A percentile compares a stretch with the other conserved stretches of the same genome.
phyloP scores from a whole-genome alignment of 2,329 filamentous ascomycete genomes.

The Botrytis deweyae region DNA sequence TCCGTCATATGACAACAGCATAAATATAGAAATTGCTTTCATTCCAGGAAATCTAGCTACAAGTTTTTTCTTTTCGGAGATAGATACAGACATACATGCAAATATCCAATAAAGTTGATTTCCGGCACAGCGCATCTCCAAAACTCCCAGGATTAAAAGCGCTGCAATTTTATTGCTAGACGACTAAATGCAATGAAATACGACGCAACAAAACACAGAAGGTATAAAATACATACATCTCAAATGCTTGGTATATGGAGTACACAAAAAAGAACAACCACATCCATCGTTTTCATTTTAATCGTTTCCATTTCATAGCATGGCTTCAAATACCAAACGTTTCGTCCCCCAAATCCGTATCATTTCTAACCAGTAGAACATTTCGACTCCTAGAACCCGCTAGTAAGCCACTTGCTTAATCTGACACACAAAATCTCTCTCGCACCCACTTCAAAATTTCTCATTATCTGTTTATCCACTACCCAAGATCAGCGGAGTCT shows the following conservation, averaged over 20 bases:
- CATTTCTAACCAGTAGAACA: not conserved
- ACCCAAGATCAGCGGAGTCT: constrained; percentile 11
- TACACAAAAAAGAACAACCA: not conserved
- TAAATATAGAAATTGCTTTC: not conserved
- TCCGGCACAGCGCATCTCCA: not conserved
- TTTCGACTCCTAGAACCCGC: not conserved
- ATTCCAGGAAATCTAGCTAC: not conserved
- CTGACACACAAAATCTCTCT: not conserved
- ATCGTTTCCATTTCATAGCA: not conserved
- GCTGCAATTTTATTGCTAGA: not conserved
- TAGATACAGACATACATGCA: not conserved
- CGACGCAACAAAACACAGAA: not conserved
- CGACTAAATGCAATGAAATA: not conserved
- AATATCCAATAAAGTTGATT: not conserved
- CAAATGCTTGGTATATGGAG: constrained; percentile 1
- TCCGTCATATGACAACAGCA: not conserved
- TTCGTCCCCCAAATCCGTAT: not conserved
- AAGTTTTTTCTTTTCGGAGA: not conserved
- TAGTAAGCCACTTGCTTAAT: not conserved
- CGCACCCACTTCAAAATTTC: not conserved
- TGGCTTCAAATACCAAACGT: not conserved
- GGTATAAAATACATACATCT: constrained; percentile 1
- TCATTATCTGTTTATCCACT: not conserved
- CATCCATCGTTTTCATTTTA: not conserved
- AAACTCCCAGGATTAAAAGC: not conserved